phyloP scores from a whole-genome alignment of 129 eudicot genomes.

The Ambrosia artemisiifolia region DNA sequence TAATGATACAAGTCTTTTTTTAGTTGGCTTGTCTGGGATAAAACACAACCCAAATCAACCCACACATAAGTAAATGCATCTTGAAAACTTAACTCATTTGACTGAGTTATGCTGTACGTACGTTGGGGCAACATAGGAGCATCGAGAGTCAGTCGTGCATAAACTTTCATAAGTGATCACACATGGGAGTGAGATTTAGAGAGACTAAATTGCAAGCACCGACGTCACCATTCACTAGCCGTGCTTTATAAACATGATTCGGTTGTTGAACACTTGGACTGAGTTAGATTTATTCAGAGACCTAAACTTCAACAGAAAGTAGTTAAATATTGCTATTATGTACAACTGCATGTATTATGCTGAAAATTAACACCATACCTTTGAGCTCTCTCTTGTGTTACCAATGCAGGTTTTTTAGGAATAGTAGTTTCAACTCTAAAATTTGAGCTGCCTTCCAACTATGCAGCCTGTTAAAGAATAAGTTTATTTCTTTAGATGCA shows the following conservation, averaged over 20 bases:
- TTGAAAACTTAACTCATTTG: slow-evolving; percentile 42
- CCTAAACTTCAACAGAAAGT: slow-evolving; percentile 31
- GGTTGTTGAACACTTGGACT: slow-evolving; percentile 23
- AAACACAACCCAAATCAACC: too few relatives aligned
- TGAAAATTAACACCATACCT: slow-evolving; percentile 37
- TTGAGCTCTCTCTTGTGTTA: slow-evolving; percentile 68
- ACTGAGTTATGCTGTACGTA: slow-evolving; percentile 38
- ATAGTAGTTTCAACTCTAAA: slow-evolving; percentile 40
- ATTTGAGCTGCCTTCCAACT: slow-evolving; percentile 19
- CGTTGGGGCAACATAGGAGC: slow-evolving; percentile 34
- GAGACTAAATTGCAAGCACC: slow-evolving; percentile 25
- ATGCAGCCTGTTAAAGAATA: slow-evolving; percentile 38
- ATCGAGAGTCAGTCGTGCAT: slow-evolving; percentile 41
- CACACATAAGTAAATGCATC: background rate
- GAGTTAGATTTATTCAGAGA: slow-evolving; percentile 40
- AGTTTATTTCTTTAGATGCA: background rate
- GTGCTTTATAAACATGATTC: background rate
- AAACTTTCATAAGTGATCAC: slow-evolving; percentile 11
- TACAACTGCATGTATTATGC: background rate
- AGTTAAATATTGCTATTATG: background rate
- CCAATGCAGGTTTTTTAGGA: slow-evolving; percentile 69
- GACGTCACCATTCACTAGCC: slow-evolving; percentile 55
- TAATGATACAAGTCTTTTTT: too few relatives aligned
- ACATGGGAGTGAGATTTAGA: background rate
- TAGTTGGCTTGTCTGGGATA: too few relatives aligned